Evolutionary conservation across 371 early-diverging fungal species (phyloP).

Genomic region (Apophysomyces variabilis): DNA sequence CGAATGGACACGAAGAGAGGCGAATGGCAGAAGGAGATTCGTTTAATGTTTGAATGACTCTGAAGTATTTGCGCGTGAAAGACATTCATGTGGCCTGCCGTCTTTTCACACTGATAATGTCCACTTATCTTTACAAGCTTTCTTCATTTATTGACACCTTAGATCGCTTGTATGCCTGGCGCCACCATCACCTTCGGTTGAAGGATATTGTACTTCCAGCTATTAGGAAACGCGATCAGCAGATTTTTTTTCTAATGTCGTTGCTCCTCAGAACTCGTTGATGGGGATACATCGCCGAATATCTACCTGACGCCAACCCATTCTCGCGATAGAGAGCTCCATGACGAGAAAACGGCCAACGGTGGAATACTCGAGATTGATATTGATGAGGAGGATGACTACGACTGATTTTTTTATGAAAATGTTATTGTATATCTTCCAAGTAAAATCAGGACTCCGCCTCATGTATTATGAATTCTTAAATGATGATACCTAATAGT

Average conservation of each 20-base stretch:
- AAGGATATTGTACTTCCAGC: neutral
- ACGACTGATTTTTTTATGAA: too few relatives aligned
- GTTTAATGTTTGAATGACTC: too few relatives aligned
- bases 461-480: too few relatives aligned
- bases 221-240: neutral
- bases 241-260: neutral
- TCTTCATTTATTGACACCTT: neutral
- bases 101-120: neutral
- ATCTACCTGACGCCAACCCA: neutral
- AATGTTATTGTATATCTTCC: too few relatives aligned
- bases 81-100: neutral
- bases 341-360: neutral
- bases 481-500: too few relatives aligned
- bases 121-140: neutral
- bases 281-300: neutral
- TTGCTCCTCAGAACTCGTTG: neutral
- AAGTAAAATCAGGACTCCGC: too few relatives aligned
- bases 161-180: neutral
- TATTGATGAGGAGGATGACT: too few relatives aligned
- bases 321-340: neutral
- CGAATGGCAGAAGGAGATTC: too few relatives aligned
- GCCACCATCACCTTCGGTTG: neutral
- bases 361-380: too few relatives aligned
- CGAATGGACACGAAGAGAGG: too few relatives aligned
- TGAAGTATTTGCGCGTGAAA: neutral